phyloP scores from a whole-genome alignment of 768 basidiomycete genomes.

The Hygrophorus russula region DNA sequence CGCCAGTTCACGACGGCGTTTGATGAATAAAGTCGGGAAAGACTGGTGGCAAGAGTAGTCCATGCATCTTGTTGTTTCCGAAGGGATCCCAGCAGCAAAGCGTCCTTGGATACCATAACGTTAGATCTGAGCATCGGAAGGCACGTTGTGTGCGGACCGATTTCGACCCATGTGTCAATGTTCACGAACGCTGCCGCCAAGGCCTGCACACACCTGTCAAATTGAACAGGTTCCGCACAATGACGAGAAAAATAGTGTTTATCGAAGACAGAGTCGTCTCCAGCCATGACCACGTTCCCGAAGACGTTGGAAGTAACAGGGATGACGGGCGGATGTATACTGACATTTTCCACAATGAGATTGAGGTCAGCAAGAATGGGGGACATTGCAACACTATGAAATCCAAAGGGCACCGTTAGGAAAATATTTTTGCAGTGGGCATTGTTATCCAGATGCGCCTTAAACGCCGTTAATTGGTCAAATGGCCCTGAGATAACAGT shows the following conservation, averaged over 20 bases:
- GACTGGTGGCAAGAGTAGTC: conserved; percentile 30
- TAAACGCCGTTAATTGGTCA: conserved; percentile 29
- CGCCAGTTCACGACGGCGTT: conserved; percentile 40
- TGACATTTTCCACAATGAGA: conserved; percentile 23
- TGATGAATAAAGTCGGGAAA: conserved; percentile 38
- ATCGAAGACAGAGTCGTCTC: conserved; percentile 36
- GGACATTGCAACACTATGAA: conserved; percentile 56
- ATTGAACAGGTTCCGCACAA: conserved; percentile 46
- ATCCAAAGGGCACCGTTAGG: conserved; percentile 49
- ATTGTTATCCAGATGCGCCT: conserved; percentile 24
- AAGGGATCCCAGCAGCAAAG: conserved; percentile 38
- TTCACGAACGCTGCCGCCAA: conserved; percentile 18
- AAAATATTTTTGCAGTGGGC: conserved; percentile 27
- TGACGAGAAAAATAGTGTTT: conserved; percentile 47
- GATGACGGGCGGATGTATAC: conserved; percentile 36
- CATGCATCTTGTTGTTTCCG: conserved; percentile 32
- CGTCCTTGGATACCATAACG: conserved; percentile 18
- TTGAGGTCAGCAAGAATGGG: conserved; percentile 42
- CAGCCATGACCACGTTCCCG: conserved; percentile 41
- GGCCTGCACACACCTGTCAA: conserved; percentile 36
- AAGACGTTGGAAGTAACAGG: conserved; percentile 53
- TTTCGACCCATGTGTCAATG: conserved; percentile 48
- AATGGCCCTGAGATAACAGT: conserved; percentile 51
- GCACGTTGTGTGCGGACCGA: conserved; percentile 50
- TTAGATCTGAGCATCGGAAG: conserved; percentile 46